Evolutionary conservation across 148 eudicot species (phyloP).

Genomic region (Camellia granthamiana): DNA sequence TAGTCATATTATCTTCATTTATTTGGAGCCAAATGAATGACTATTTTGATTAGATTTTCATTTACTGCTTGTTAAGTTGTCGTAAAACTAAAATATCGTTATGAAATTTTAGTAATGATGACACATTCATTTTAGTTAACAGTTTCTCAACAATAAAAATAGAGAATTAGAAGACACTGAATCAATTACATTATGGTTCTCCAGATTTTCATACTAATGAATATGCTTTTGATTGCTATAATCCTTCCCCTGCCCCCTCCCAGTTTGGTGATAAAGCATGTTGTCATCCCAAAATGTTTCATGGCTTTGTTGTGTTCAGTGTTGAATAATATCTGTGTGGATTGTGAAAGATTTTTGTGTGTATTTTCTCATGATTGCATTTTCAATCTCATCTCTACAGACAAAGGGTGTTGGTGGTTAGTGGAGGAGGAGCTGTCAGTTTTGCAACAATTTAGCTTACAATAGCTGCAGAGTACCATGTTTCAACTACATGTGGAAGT

Average conservation of each 20-base stretch:
- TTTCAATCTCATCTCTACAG: constrained; percentile 29
- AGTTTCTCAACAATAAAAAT: too few species aligned
- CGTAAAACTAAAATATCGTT: too few species aligned
- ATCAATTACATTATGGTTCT: too few species aligned
- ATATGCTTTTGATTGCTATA: background rate
- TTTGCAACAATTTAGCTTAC: constrained; percentile 87
- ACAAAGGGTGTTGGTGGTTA: constrained; percentile 73
- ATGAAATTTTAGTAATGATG: too few species aligned
- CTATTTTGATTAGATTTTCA: background rate
- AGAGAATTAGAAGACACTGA: too few species aligned
- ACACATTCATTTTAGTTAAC: too few species aligned
- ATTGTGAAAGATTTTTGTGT: background rate
- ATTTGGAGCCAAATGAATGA: background rate
- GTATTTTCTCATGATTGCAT: constrained; percentile 4
- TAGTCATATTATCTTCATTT: background rate
- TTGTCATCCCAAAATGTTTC: background rate
- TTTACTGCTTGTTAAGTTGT: background rate
- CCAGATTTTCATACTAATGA: too few species aligned
- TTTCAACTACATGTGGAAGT: constrained; percentile 76
- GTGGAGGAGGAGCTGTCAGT: constrained; percentile 98
- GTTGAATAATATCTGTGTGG: background rate
- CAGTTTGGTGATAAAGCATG: background rate
- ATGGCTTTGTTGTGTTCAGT: background rate
- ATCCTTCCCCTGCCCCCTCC: background rate
- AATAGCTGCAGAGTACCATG: constrained; percentile 80